Base-by-base conservation (phyloP, 495 filamentous ascomycete species). In the Podospora sp. region DNA sequence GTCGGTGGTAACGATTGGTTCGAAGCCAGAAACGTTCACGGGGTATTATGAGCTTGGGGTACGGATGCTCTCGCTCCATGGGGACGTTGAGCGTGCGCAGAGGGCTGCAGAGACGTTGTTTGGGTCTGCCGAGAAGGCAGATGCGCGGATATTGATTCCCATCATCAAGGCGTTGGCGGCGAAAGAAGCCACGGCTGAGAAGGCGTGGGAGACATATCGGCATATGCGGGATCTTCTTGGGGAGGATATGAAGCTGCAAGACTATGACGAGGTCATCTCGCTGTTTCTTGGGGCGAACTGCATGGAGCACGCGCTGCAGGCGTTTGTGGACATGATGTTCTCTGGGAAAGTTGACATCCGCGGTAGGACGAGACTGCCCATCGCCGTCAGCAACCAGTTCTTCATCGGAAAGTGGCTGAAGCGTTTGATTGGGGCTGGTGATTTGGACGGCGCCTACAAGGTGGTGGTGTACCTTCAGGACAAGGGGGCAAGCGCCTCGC, bases 291-390 rank as follows among this genome's bases (percentile, higher is more conserved):
- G 83, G 6, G 81, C 84, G 8, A 83, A 85, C 57, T 76, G 83
- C 55, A 77, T 84, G 12, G 86, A 92, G 70, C 79, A 88, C 36
- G 91, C 88, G 0, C 81, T 93, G 63, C 86, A 88, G 53, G 85
- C 88, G 1, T 94, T 94, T 79, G 90, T 89, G 62, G 91, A 94
- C 73, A 92, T 93, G 91, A 92, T 93, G 90, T 86, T 90, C 51
- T 87, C 85, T 0, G 84, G 84, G 1, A 76, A 83, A 24, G 59
- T 83, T 58, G 77, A 83, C 58, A 67, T 81, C 26, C 70, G 70
- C 25, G 76, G 75, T 22, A 73, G 78, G 79, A 71, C 82, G 70
- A 71, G 69, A 50, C 72, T 92, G 21, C 90, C 91, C 7, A 79
- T 84, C 9, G 79, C 78, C 26, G 86, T 91, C 59, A 86, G 89